Percentiles rank a stretch among this genome's conserved stretches.
Evolutionary conservation across 176 grass and related monocot species (phyloP).

Genomic region (Echinochloa phyllopogon): DNA sequence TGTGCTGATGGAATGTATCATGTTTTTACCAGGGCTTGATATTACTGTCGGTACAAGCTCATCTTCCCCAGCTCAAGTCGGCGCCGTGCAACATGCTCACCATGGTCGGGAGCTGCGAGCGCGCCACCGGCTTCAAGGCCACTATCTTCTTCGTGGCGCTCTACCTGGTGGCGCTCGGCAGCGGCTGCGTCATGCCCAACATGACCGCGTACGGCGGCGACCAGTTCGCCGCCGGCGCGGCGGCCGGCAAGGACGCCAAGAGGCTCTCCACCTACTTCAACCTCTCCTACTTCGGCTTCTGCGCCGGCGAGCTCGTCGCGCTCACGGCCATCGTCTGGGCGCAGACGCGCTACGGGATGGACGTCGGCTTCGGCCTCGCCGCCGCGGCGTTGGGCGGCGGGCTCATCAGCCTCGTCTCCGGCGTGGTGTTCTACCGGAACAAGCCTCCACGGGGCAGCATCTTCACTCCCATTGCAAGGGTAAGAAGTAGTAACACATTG

Average conservation of each 20-base stretch:
- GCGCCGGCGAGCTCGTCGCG: constrained; percentile 58
- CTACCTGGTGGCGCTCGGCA: constrained; percentile 63
- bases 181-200: constrained; percentile 68
- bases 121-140: constrained; percentile 40
- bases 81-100: constrained; percentile 60
- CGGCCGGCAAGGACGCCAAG: constrained; percentile 15
- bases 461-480: constrained; percentile 53
- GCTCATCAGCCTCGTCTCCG: constrained; percentile 37
- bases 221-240: constrained; percentile 33
- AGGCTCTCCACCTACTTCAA: constrained; percentile 67
- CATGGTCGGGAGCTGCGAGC: constrained; percentile 40
- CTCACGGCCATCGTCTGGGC: constrained; percentile 64
- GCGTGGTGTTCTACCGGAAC: constrained; percentile 53
- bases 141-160: constrained; percentile 62
- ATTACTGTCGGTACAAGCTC: constrained; percentile 57
- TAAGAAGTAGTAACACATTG: neutral
- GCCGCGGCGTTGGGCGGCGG: constrained; percentile 48
- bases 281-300: constrained; percentile 64
- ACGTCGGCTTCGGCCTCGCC: constrained; percentile 41
- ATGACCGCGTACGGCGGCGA: constrained; percentile 62
- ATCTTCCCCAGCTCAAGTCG: constrained; percentile 47
- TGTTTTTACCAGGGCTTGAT: constrained; percentile 5
- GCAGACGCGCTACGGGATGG: constrained; percentile 59
- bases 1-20: too few species aligned
- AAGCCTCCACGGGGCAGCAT: constrained; percentile 43